Base-by-base conservation (phyloP, 345 rosid genomes). In the Eucalyptus victrix region DNA sequence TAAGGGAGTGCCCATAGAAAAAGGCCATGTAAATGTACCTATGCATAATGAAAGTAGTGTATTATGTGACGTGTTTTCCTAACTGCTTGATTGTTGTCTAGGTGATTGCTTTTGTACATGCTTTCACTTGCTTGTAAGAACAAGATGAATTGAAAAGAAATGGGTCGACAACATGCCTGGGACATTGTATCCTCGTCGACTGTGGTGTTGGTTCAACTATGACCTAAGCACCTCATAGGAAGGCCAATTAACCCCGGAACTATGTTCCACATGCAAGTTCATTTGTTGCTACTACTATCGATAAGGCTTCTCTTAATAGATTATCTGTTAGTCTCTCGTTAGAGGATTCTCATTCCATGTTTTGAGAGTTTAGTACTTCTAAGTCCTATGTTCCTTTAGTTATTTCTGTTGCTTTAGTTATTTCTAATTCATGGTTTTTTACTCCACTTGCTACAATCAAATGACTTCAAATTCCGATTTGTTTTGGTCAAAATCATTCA, bases 161-260 rank as follows among this genome's bases (percentile, higher is more conserved):
- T 53, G 56, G 56, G 56, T 51, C 1, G 2, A 19, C 24, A 19
- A 53, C 2, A 2, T 19, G 56, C 56, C 2, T 19, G 2, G 24
- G 4, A 53, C 24, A 2, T 53, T 0, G 10, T 19, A 53, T 53
- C 56, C 56, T 0, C 19, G 0, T 53, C 56, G 2, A 0, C 4
- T 1, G 2, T 53, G 56, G 56, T 53, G 56, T 53, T 53, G 56
- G 24, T 51, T 51, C 0, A 9, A 7, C 54, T 1, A 51, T 1
- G 54, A 51, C 54, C 2, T 11, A 58, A 58, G 65, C 65, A 58
- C 2, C 65, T 58, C 28, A 58, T 2, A 26, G 65, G 65, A 58
- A 58, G 65, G 65, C 14, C n/a, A 58, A 58, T 3, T 3, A 58
- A 58, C 65, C 15, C 15, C 0, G 3, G 7, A 26, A 26, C 3